Evolutionary conservation across 1,139 yeast species (phyloP), one percentile per base, ranked within the genome.

Genomic region (Geotrichum cucujoidarum): DNA sequence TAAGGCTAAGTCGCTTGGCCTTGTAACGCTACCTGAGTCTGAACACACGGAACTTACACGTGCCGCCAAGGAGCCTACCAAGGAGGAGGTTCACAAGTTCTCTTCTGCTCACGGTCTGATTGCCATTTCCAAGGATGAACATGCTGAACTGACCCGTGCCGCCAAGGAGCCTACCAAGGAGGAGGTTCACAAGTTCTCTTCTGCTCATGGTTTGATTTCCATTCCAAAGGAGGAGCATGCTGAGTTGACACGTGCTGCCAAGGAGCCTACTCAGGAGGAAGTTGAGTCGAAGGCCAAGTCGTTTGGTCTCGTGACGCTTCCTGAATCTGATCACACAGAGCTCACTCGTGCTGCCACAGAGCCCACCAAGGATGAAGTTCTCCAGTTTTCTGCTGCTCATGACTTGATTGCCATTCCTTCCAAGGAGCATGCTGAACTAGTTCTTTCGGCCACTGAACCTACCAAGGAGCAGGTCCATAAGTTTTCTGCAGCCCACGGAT

Each of bases 151-250:
- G 2, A 7, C 17, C 6, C 38, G 39, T 8, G 37, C 41, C 27
- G 43, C 41, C 39, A 33, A 51, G 14, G 40, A 49, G 24, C 54
- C 52, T 18, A 32, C 50, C 5, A 17, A 32, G 24, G 60, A 53
- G 11, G 58, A 59, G 25, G 34, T 59, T 25, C 33, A 52, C 8
- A 53, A 48, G 16, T 40, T 44, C 41, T 68, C 70, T 7, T 41
- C 31, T n/a, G 39, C 46, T 13, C 42, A 49, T 45, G 72, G 74
- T 40, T 58, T 79, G 50, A 71, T 73, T 11, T 53, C 77, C 17
- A 32, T 51, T 13, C 39, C 44, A 8, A 41, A 31, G 2, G 49
- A 49, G 5, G 49, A 49, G n/a, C 62, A 61, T 40, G 43, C 43
- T n/a, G 49, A 43, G 13, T 50, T 56, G 22, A 46, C 51, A 0